A percentile compares a stretch with the other conserved stretches of the same genome.
Evolutionary conservation across 805 yeast genomes (phyloP).

Genomic region (Hanseniaspora nectarophila): DNA sequence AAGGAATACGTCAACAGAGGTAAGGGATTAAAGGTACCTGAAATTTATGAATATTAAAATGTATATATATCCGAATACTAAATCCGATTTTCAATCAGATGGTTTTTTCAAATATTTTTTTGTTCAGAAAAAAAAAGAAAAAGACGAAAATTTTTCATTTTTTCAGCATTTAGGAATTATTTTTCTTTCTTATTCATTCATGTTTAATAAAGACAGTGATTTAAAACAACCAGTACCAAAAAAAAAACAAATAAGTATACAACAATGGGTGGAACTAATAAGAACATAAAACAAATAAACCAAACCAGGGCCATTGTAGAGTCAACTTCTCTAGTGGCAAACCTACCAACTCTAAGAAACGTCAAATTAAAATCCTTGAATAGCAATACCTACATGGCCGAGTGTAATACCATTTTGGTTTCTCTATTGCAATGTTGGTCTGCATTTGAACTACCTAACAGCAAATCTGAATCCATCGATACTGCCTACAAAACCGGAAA

Average conservation of each 20-base stretch:
- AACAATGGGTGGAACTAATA: constrained; percentile 8
- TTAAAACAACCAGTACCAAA: neutral
- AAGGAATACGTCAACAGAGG: constrained; percentile 57
- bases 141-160: neutral
- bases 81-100: neutral
- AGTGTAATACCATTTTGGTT: constrained; percentile 73
- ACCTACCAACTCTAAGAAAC: constrained; percentile 63
- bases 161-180: too few relatives aligned
- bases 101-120: neutral
- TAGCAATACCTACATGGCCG: constrained; percentile 46
- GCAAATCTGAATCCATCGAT: constrained; percentile 38
- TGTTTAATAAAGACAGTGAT: neutral
- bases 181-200: too few relatives aligned
- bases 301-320: neutral
- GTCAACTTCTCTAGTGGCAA: constrained; percentile 26
- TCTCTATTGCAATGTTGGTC: constrained; percentile 91
- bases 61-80: neutral
- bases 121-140: neutral
- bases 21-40: constrained; percentile 80
- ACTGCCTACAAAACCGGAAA: constrained; percentile 12
- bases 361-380: constrained; percentile 58
- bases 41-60: constrained; percentile 29
- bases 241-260: neutral
- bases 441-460: constrained; percentile 46
- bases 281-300: constrained; percentile 1